Evolutionary conservation across 768 basidiomycete genomes (phyloP), one percentile per base, ranked within the genome.

Genomic region (Hypholoma fasciculare): DNA sequence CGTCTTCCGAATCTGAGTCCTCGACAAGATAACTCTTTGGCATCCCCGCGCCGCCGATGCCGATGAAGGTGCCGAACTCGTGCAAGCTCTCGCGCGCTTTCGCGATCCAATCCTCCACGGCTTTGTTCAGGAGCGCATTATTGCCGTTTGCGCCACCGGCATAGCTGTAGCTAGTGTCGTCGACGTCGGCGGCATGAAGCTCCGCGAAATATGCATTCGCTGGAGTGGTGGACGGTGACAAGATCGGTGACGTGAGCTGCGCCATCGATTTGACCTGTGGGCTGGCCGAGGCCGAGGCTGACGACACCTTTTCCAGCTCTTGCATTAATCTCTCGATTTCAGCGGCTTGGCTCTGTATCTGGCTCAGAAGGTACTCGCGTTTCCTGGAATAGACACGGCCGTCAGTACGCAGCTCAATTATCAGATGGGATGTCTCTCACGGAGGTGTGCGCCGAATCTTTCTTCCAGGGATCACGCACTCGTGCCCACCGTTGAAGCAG

Each of bases 401-500:
- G 36, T 39, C 34, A 38, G 26, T 40, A 9, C 30, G 30, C 17
- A 20, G 13, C 34, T 47, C 27, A 34, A n/a, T 12, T 19, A 16
- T 43, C 6, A 34, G 44, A 17, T 1, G 43, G 7, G 49, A n/a
- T 8, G 44, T 19, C 20, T 74, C 88, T 69, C 72, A 92, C 90
- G 89, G 91, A 52, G 91, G 90, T 4, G 86, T 81, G 47, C 87
- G 78, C 56, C 90, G 86, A 66, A 89, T 89, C 72, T 90, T 92
- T 60, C 88, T 80, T n/a, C 90, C 90, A n/a, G 90, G 90, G 50
- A 89, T 90, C 42, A 86, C 73, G 63, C 90, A 93, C 52, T 90
- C 88, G 56, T 89, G 85, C 6, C 82, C 83, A 9, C 87, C 87
- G 59, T 83, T 82, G 54, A 82, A 70, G 65, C 90, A 93, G 11